Evolutionary conservation across 2,329 filamentous ascomycete species (phyloP).

Genomic region (Grosmannia huntii): DNA sequence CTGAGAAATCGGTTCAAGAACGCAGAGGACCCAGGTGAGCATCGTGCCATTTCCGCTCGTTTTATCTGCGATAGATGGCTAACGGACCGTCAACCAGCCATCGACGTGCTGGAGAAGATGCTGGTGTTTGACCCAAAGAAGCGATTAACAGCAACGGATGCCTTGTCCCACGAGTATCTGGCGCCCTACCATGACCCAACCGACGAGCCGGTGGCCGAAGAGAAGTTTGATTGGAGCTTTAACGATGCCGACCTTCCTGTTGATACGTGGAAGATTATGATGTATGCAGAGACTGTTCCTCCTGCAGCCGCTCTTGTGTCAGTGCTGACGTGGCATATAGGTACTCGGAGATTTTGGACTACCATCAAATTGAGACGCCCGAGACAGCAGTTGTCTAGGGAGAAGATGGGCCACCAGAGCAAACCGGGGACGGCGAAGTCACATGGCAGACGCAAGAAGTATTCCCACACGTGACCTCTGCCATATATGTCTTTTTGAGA

Average conservation of each 20-base stretch:
- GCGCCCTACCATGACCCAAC: constrained; percentile 94
- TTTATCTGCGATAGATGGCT: neutral
- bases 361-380: constrained; percentile 73
- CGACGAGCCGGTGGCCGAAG: constrained; percentile 87
- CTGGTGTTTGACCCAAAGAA: constrained; percentile 98
- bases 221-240: constrained; percentile 99
- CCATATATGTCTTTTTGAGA: too few relatives aligned
- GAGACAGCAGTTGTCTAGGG: constrained; percentile 26
- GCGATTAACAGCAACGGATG: constrained; percentile 76
- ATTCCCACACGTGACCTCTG: too few relatives aligned
- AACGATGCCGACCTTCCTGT: constrained; percentile 95
- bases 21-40: constrained; percentile 60
- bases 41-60: too few relatives aligned
- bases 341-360: constrained; percentile 98
- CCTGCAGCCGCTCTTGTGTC: neutral
- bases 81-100: constrained; percentile 44
- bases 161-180: constrained; percentile 84
- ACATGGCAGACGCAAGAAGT: constrained; percentile 16
- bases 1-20: constrained; percentile 87
- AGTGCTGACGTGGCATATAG: constrained; percentile 29
- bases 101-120: constrained; percentile 92
- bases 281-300: constrained; percentile 44
- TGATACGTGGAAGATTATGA: constrained; percentile 99
- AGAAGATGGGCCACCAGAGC: constrained; percentile 4
- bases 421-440: neutral